Evolutionary conservation across 2,329 filamentous ascomycete species (phyloP), one percentile per base, ranked within the genome.

Genomic region (Diplocarpon rosae): DNA sequence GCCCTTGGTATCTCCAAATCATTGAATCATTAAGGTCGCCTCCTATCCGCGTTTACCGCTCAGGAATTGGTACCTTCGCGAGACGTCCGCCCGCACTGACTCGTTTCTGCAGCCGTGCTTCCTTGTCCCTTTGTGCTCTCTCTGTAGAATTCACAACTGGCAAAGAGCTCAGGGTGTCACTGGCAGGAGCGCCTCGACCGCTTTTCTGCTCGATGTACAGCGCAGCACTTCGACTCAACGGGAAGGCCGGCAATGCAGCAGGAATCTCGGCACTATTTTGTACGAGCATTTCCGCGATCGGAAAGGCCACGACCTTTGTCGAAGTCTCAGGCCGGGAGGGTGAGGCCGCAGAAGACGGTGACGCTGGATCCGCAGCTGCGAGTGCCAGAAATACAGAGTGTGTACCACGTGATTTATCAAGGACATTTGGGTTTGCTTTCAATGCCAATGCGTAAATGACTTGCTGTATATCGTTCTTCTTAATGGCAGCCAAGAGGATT

Each of bases 191-290:
- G 48, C 65, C 61, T 52, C 66, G 62, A 51, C 73, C 66, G 47
- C 73, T 69, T 62, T 80, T 95, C 65, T 88, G 80, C 53, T 94
- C 88, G 38, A 96, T 70, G 57, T 95, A 98, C 29, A 84, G 65
- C 58, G 85, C 81, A 2, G 92, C 90, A 37, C 81, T 82, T 9
- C 77, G 71, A 48, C 86, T 88, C 10, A 98, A 73, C 1, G 88
- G 87, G 53, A 96, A 89, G 0, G 86, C 83, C 0, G 89, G 85
- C 48, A 84, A 71, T 2, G 78, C 69, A 1, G 69, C 61, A 0
- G 92, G 90, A 29, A 96, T 83, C 50, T 95, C 84, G 3, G 89
- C 89, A 13, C 92, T 92, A 59, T 98, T 96, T 57, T 96, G 93
- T 12, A 94, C 71, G 12, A 98, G 73, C 47, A 98, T 68, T 63